These are phyloP conservation scores for Pichia cephalocereana DNA, from an alignment of 805 yeast genomes.

Conservation along the genomic window DNA sequence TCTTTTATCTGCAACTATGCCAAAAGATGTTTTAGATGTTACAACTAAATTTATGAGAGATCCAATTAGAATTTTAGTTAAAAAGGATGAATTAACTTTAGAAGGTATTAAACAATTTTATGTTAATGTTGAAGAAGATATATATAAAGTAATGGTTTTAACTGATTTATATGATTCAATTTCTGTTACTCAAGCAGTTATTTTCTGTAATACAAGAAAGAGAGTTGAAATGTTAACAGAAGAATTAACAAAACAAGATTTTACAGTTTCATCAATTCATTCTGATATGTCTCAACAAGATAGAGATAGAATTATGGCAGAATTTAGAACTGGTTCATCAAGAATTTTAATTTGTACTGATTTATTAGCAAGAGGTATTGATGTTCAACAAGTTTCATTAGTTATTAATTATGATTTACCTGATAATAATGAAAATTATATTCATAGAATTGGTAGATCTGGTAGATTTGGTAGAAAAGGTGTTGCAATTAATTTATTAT, in stretches of 20 bases:
- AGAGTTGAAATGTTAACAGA: slow-evolving; percentile 89
- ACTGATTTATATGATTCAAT: slow-evolving; percentile 93
- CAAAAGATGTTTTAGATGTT: slow-evolving; percentile 84
- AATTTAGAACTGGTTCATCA: slow-evolving; percentile 88
- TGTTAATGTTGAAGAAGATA: slow-evolving; percentile 85
- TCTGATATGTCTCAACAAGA: slow-evolving; percentile 95
- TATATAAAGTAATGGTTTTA: slow-evolving; percentile 88
- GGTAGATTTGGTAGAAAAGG: slow-evolving; percentile 99
- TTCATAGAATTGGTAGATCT: slow-evolving; percentile 96
- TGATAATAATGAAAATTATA: slow-evolving; percentile 84
- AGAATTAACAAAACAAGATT: slow-evolving; percentile 68
- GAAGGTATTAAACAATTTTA: slow-evolving; percentile 93
- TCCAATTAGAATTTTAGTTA: slow-evolving; percentile 90
- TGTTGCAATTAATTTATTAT: slow-evolving; percentile 91
- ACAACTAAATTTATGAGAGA: slow-evolving; percentile 87
- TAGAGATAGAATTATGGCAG: slow-evolving; percentile 90
- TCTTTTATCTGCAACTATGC: slow-evolving; percentile 89
- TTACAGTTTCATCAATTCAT: slow-evolving; percentile 93
- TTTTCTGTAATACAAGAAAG: slow-evolving; percentile 93
- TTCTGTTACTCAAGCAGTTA: slow-evolving; percentile 95
- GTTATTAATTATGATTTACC: slow-evolving; percentile 96
- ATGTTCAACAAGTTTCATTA: slow-evolving; percentile 94
- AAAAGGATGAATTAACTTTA: slow-evolving; percentile 86
- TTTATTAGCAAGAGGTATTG: slow-evolving; percentile 97
- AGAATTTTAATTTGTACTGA: slow-evolving; percentile 94